Evolutionary conservation across 306 rosid genomes (phyloP).

Genomic region (Cucumis cinereus): DNA sequence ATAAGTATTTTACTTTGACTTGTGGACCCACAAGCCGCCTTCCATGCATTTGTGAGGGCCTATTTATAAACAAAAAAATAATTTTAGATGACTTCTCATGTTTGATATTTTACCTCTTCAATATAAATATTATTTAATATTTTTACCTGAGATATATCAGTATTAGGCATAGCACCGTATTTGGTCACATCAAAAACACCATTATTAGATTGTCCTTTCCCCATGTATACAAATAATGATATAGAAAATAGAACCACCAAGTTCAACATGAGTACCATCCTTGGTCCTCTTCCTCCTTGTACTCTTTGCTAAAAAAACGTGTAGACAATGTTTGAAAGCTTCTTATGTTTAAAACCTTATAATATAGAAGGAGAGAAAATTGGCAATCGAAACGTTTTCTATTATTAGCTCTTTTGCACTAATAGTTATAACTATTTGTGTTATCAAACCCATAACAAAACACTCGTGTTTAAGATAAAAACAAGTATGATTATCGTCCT

Average conservation of each 20-base stretch:
- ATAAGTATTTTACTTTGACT: conserved; percentile 6
- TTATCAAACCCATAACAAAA: too few relatives aligned
- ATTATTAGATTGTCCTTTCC: not conserved
- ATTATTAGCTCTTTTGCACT: too few relatives aligned
- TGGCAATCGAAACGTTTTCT: too few relatives aligned
- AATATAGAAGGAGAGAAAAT: too few relatives aligned
- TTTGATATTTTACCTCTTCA: not conserved
- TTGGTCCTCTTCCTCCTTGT: not conserved
- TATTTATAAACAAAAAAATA: not conserved
- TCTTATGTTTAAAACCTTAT: too few relatives aligned
- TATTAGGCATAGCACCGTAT: conserved; percentile 10
- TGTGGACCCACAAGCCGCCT: conserved; percentile 19
- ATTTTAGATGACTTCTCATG: not conserved
- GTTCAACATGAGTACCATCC: not conserved
- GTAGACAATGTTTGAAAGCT: too few relatives aligned
- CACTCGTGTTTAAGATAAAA: too few relatives aligned
- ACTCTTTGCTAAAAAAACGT: too few relatives aligned
- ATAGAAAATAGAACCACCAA: not conserved
- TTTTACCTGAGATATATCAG: conserved; percentile 13
- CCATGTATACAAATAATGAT: not conserved
- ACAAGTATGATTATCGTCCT: too few relatives aligned
- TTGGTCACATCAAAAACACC: not conserved
- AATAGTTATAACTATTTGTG: too few relatives aligned
- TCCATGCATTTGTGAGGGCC: conserved; percentile 24
- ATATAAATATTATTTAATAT: not conserved